Percentiles rank a stretch among this genome's conserved stretches.
Evolutionary conservation across 345 rosid species (phyloP).

Genomic region (Zanthoxylum bungeanum): DNA sequence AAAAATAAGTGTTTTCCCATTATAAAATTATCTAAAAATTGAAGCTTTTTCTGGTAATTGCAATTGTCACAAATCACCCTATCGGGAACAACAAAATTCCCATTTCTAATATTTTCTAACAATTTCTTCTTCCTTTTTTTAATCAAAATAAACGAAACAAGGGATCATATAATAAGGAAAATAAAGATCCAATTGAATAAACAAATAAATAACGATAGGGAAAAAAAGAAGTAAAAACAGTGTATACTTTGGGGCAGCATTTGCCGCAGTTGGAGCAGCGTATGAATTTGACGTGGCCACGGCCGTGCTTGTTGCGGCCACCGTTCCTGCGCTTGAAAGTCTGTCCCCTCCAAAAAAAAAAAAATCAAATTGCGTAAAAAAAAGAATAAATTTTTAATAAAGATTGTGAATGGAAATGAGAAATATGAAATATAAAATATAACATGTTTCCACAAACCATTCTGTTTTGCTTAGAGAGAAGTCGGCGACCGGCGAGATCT

Average conservation of each 20-base stretch:
- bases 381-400: not conserved
- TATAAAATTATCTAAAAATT: not conserved
- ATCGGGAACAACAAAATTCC: not conserved
- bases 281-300: conserved; percentile 83
- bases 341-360: too few relatives aligned
- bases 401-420: too few relatives aligned
- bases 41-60: not conserved
- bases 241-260: conserved; percentile 76
- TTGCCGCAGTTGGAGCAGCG: conserved; percentile 98
- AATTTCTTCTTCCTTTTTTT: too few relatives aligned
- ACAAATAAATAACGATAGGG: not conserved
- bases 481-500: not conserved
- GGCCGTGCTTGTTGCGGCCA: conserved; percentile 94
- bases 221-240: not conserved
- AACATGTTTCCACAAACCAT: not conserved
- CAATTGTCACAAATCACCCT: not conserved
- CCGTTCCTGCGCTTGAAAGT: conserved; percentile 94
- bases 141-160: not conserved
- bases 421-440: not conserved
- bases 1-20: too few relatives aligned
- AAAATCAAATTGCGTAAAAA: too few relatives aligned
- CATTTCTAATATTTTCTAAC: too few relatives aligned
- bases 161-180: not conserved
- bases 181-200: not conserved
- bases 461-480: not conserved